Percentiles rank a stretch among this genome's conserved stretches.
Evolutionary conservation across 495 filamentous ascomycete genomes (phyloP).

Genomic region (Aspergillus steynii): DNA sequence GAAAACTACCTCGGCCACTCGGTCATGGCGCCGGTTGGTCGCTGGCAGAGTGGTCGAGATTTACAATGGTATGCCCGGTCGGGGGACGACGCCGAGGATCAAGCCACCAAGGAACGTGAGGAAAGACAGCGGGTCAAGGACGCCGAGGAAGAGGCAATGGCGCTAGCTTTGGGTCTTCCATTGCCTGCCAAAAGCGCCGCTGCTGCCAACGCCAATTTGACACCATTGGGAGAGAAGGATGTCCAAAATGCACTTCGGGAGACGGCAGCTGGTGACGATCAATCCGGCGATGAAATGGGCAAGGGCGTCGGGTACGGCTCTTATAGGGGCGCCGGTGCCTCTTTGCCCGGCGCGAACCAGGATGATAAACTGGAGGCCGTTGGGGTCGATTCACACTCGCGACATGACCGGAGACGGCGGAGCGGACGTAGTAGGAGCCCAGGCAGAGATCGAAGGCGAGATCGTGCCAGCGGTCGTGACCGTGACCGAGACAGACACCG

Average conservation of each 20-base stretch:
- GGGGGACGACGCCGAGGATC: conserved; percentile 59
- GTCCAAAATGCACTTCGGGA: conserved; percentile 31
- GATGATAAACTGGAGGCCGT: conserved; percentile 26
- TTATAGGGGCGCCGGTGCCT: conserved; percentile 11
- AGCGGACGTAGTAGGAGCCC: conserved; percentile 38
- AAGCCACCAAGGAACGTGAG: conserved; percentile 61
- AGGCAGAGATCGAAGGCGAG: conserved; percentile 28
- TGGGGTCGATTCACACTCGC: conserved; percentile 24
- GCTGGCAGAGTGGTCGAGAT: conserved; percentile 91
- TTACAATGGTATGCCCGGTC: conserved; percentile 85
- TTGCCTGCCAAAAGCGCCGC: conserved; percentile 44
- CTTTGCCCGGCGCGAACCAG: conserved; percentile 3
- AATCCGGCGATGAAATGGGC: conserved; percentile 17
- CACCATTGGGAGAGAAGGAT: conserved; percentile 37
- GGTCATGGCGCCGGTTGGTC: conserved; percentile 90
- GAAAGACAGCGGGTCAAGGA: conserved; percentile 84
- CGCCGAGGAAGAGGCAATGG: conserved; percentile 88
- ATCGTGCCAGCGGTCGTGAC: conserved; percentile 23
- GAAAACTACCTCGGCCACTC: conserved; percentile 98
- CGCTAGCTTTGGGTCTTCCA: conserved; percentile 76
- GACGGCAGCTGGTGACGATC: conserved; percentile 32
- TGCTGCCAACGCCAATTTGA: conserved; percentile 44
- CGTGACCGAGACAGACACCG: conserved; percentile 34
- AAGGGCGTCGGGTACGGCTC: conserved; percentile 29
- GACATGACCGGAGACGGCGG: conserved; percentile 28